A percentile compares a stretch with the other conserved stretches of the same genome.
Conservation (phyloP, 352 stramenopile species). For the Globisporangium nodosum region DNA sequence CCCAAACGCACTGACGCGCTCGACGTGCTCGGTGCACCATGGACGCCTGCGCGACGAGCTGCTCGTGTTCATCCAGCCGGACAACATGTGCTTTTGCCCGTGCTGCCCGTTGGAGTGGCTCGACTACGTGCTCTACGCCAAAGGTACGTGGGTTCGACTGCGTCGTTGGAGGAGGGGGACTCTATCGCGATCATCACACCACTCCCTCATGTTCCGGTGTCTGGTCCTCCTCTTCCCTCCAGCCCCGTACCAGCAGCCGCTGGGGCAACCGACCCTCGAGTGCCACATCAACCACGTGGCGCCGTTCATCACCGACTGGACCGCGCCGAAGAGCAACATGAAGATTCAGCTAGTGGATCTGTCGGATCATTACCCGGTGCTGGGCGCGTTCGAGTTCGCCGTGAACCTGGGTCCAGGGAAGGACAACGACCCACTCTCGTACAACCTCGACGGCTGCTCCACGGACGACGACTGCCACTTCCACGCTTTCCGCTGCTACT, state of each 20-base stretch:
- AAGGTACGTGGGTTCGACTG: conserved; percentile 24
- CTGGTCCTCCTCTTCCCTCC: not conserved
- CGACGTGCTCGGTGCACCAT: conserved; percentile 34
- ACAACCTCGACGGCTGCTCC: conserved; percentile 75
- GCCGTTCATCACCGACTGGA: conserved; percentile 65
- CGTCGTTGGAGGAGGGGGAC: not conserved
- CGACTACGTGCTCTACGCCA: conserved; percentile 75
- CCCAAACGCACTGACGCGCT: conserved; percentile 43
- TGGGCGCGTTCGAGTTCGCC: conserved; percentile 60
- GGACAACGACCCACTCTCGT: conserved; percentile 46
- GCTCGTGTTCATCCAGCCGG: conserved; percentile 30
- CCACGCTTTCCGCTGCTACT: conserved; percentile 65
- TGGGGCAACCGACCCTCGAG: conserved; percentile 44
- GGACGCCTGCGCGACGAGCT: conserved; percentile 9
- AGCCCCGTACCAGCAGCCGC: conserved; percentile 72
- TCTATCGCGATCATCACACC: no score
- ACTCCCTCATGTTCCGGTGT: not conserved
- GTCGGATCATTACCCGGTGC: conserved; percentile 77
- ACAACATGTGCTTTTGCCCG: conserved; percentile 69
- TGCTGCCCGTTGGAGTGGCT: conserved; percentile 81
- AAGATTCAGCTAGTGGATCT: conserved; percentile 61
- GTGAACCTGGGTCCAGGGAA: conserved; percentile 32
- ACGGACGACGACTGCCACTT: conserved; percentile 69
- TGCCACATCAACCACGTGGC: conserved; percentile 45
- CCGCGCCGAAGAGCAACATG: conserved; percentile 36